Conservation (phyloP, 2,329 filamentous ascomycete species). For the Sclerotiophoma versabilis region DNA sequence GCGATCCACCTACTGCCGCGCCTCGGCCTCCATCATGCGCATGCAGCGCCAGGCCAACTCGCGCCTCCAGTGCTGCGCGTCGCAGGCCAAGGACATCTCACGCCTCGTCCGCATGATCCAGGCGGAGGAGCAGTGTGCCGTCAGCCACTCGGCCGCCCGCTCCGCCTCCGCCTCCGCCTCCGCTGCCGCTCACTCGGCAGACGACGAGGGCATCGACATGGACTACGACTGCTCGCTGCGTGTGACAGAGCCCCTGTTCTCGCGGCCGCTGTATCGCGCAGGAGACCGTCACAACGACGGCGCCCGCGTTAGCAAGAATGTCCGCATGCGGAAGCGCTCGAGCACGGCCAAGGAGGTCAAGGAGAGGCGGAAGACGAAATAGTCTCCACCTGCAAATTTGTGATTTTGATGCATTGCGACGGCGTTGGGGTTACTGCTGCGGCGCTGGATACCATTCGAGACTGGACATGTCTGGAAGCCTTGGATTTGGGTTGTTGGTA, state of each 20-base stretch:
- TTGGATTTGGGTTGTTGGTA: not conserved
- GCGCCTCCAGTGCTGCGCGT: conserved; percentile 50
- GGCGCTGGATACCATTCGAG: too few species aligned
- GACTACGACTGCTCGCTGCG: conserved; percentile 32
- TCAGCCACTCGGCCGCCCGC: conserved; percentile 28
- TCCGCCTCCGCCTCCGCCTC: conserved; percentile 12
- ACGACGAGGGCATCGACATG: conserved; percentile 46
- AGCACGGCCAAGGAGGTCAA: conserved; percentile 15
- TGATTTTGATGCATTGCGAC: conserved; percentile 36
- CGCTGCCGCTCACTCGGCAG: conserved; percentile 17
- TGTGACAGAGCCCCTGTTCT: conserved; percentile 22
- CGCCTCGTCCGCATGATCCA: conserved; percentile 53
- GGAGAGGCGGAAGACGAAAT: conserved; percentile 31
- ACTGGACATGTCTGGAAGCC: too few species aligned
- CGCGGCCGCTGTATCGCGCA: conserved; percentile 35
- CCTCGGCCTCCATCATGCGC: conserved; percentile 48
- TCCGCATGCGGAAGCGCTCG: conserved; percentile 44
- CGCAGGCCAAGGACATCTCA: conserved; percentile 52
- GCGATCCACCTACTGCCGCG: conserved; percentile 37
- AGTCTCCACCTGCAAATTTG: conserved; percentile 4
- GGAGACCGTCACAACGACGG: conserved; percentile 34
- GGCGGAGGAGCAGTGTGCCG: conserved; percentile 52
- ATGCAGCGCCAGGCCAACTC: conserved; percentile 52
- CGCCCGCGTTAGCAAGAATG: conserved; percentile 38
- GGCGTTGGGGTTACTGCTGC: conserved; percentile 42